Percentiles rank a stretch among this genome's conserved stretches.
phyloP scores from a whole-genome alignment of 2,329 filamentous ascomycete species.

The Aspergillus ochraceoroseus region DNA sequence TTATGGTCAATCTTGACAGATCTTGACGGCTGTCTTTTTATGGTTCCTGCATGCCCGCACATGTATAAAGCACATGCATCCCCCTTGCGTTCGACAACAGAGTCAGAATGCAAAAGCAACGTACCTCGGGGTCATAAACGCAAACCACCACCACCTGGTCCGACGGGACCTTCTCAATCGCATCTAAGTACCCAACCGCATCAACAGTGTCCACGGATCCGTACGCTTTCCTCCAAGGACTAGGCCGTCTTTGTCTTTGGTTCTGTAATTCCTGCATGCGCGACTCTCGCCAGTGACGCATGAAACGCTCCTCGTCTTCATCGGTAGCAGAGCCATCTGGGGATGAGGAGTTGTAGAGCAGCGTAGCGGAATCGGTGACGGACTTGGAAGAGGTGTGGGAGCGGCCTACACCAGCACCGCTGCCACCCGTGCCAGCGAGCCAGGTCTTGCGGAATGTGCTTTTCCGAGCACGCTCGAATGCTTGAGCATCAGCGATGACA shows the following conservation, averaged over 20 bases:
- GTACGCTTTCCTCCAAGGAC: constrained; percentile 71
- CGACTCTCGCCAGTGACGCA: constrained; percentile 78
- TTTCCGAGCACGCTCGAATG: constrained; percentile 47
- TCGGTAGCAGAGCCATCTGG: constrained; percentile 42
- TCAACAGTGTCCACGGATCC: constrained; percentile 80
- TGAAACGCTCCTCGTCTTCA: constrained; percentile 72
- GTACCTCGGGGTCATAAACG: constrained; percentile 82
- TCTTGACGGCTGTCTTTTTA: too few relatives aligned
- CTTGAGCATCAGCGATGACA: constrained; percentile 49
- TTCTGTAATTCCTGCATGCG: constrained; percentile 71
- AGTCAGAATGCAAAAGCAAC: too few relatives aligned
- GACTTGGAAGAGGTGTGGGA: constrained; percentile 22
- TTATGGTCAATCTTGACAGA: not conserved
- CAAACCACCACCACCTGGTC: constrained; percentile 88
- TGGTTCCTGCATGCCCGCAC: too few relatives aligned
- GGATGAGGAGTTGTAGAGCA: constrained; percentile 24
- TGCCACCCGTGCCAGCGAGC: constrained; percentile 30
- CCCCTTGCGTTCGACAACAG: too few relatives aligned
- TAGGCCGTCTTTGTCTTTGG: constrained; percentile 63
- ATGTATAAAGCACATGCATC: too few relatives aligned
- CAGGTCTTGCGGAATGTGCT: constrained; percentile 45
- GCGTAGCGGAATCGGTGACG: constrained; percentile 22
- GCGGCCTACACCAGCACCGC: constrained; percentile 34
- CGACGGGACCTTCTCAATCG: constrained; percentile 79
- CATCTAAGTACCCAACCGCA: constrained; percentile 88